A percentile compares a stretch with the other conserved stretches of the same genome.
Evolutionary conservation across 2,329 filamentous ascomycete genomes (phyloP).

Genomic region (Ascomycota sp.): DNA sequence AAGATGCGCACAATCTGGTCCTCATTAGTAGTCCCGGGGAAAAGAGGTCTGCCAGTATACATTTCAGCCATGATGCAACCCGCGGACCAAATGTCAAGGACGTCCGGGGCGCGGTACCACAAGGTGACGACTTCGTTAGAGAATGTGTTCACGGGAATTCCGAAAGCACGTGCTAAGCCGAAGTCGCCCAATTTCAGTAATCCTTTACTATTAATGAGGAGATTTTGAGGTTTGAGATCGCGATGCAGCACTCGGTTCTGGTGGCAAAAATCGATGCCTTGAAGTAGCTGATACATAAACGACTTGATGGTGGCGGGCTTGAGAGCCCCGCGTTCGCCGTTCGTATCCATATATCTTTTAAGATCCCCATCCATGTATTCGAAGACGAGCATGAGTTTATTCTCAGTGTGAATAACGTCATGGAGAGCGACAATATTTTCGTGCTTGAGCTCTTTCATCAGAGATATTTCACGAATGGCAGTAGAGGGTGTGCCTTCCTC

Average conservation of each 20-base stretch:
- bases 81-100: slow-evolving; percentile 96
- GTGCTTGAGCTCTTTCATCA: slow-evolving; percentile 99
- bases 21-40: slow-evolving; percentile 95
- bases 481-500: slow-evolving; percentile 96
- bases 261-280: slow-evolving; percentile 94
- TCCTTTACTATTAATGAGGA: slow-evolving; percentile 83
- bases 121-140: slow-evolving; percentile 94
- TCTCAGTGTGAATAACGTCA: slow-evolving; percentile 98
- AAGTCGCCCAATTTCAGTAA: slow-evolving; percentile 88
- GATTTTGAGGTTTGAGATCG: slow-evolving; percentile 88
- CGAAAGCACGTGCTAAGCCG: slow-evolving; percentile 80
- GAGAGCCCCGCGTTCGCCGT: slow-evolving; percentile 73
- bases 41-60: slow-evolving; percentile 88
- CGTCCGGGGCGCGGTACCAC: slow-evolving; percentile 94
- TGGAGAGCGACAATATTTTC: slow-evolving; percentile 94
- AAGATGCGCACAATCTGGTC: slow-evolving; percentile 96
- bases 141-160: slow-evolving; percentile 95
- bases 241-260: slow-evolving; percentile 91
- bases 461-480: slow-evolving; percentile 90
- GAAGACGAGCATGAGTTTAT: slow-evolving; percentile 98
- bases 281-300: slow-evolving; percentile 95
- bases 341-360: slow-evolving; percentile 95
- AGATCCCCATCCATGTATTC: slow-evolving; percentile 98
- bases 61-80: slow-evolving; percentile 99
- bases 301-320: slow-evolving; percentile 88